Conservation (phyloP, 768 basidiomycete species). For the Peribolospora baueri region DNA sequence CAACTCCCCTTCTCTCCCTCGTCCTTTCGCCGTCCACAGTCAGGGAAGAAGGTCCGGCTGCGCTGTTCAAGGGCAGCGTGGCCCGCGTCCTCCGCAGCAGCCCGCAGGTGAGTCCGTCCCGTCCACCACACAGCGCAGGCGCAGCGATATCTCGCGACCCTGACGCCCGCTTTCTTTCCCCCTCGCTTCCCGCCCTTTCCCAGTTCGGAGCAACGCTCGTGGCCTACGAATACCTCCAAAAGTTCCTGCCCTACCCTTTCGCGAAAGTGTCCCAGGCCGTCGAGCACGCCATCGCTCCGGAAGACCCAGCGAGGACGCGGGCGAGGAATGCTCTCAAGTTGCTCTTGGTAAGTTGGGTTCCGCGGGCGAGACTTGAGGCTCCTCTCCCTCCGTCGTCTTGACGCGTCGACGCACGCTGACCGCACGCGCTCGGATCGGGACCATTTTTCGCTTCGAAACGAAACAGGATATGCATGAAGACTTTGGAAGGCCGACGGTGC, state of each 20-base stretch:
- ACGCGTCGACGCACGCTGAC: background rate
- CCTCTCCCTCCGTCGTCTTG: background rate
- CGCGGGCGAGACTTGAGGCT: background rate
- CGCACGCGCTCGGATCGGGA: no score
- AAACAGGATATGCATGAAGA: no score
- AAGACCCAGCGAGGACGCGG: conserved; percentile 61
- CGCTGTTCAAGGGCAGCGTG: conserved; percentile 75
- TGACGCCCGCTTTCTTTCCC: background rate
- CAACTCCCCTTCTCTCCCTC: no score
- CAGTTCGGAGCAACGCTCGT: conserved; percentile 84
- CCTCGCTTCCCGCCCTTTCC: conserved; percentile 17
- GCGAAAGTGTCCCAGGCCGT: conserved; percentile 4
- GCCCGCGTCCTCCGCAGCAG: conserved; percentile 71
- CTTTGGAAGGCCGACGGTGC: no score
- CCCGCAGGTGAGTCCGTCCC: conserved; percentile 26
- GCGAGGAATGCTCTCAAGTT: conserved; percentile 90
- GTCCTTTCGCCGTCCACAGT: conserved; percentile 24
- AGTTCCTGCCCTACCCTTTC: conserved; percentile 18
- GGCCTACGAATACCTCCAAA: conserved; percentile 40
- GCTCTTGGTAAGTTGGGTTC: conserved; percentile 29
- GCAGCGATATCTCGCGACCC: background rate
- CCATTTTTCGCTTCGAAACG: no score
- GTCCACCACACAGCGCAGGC: conserved; percentile 7
- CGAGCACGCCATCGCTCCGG: conserved; percentile 8
- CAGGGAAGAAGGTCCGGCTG: conserved; percentile 65